phyloP scores from a whole-genome alignment of 2,329 filamentous ascomycete species.

The Uncinocarpus reesii region DNA sequence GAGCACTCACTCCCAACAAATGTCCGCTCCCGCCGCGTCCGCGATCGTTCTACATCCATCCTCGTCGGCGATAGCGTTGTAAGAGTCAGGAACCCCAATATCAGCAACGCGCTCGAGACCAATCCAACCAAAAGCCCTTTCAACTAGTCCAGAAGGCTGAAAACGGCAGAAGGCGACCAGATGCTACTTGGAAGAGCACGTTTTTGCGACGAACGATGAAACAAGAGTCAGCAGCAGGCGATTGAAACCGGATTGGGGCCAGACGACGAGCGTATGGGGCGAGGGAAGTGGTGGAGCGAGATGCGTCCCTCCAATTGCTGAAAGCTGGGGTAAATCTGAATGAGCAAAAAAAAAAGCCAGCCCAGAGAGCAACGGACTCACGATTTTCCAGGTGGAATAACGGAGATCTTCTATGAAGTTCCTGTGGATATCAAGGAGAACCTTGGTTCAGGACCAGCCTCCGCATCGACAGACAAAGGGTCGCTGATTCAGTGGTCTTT shows the following conservation, averaged over 20 bases:
- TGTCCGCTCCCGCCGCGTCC: constrained; percentile 77
- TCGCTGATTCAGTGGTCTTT: constrained; percentile 2
- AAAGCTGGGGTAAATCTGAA: background rate
- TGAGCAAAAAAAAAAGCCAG: background rate
- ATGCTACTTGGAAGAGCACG: background rate
- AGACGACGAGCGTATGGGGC: background rate
- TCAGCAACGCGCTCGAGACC: too few relatives aligned
- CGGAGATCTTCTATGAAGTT: background rate
- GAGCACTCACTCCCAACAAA: constrained; percentile 93
- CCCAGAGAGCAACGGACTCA: background rate
- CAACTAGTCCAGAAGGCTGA: background rate
- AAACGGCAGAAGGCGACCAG: background rate
- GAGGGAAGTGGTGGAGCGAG: background rate
- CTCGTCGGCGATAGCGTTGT: constrained; percentile 33
- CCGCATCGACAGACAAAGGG: constrained; percentile 8
- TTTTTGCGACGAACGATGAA: background rate
- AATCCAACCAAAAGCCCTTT: background rate
- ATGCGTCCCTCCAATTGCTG: background rate
- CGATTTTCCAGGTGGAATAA: background rate
- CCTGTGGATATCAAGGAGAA: background rate
- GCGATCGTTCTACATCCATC: constrained; percentile 65
- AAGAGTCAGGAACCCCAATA: too few relatives aligned
- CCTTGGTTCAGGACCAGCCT: background rate
- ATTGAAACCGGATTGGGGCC: constrained; percentile 2
- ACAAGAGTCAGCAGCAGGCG: background rate